Evolutionary conservation across 345 rosid species (phyloP).

Genomic region (Gossypium ekmanianum): DNA sequence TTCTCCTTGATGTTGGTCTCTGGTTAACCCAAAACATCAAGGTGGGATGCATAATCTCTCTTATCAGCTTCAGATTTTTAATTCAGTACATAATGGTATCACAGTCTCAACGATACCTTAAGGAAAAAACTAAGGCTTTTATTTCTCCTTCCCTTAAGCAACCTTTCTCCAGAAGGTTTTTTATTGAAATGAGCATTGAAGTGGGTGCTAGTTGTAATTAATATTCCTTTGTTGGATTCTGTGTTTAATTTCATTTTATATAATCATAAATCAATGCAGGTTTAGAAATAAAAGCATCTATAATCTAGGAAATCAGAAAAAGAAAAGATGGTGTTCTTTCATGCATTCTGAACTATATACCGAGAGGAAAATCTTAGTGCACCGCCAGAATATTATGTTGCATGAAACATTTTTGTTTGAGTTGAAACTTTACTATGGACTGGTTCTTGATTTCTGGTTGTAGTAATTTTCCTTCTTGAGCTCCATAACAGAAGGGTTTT

Average conservation of each 20-base stretch:
- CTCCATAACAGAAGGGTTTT: neutral
- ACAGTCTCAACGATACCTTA: neutral
- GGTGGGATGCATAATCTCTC: conserved; percentile 34
- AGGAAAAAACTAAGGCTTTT: neutral
- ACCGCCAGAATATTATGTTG: neutral
- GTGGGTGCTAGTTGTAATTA: neutral
- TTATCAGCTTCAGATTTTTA: conserved; percentile 4
- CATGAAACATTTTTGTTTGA: neutral
- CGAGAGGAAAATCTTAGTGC: neutral
- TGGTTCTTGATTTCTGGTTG: neutral
- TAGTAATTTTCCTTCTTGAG: too few relatives aligned
- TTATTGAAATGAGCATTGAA: neutral
- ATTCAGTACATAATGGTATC: conserved; percentile 4
- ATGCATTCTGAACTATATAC: neutral
- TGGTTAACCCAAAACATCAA: conserved; percentile 88
- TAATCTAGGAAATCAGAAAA: neutral
- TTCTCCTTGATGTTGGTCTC: conserved; percentile 84
- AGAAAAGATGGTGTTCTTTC: neutral
- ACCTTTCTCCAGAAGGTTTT: neutral
- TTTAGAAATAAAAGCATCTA: neutral
- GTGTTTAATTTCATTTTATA: conserved; percentile 5
- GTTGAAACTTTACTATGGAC: conserved; percentile 1
- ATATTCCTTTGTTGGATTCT: neutral
- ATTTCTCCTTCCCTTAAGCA: neutral
- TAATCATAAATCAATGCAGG: neutral